Conservation (phyloP, 805 yeast species). For the Priceomyces medius region DNA sequence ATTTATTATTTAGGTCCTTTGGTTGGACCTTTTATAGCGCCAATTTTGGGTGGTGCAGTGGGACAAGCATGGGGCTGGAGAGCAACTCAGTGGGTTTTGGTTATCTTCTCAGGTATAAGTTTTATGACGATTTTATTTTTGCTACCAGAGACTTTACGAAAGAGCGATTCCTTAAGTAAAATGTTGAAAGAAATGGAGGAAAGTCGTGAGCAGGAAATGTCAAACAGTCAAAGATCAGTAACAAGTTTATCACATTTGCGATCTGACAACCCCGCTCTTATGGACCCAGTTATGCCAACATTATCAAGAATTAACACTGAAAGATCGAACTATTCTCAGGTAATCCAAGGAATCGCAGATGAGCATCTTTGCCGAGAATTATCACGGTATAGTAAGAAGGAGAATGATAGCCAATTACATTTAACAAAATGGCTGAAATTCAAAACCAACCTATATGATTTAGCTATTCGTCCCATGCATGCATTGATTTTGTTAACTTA, state of each 20-base stretch:
- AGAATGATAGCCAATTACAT: slow-evolving; percentile 10
- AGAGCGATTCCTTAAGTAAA: slow-evolving; percentile 45
- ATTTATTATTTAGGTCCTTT: slow-evolving; percentile 77
- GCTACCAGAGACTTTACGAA: slow-evolving; percentile 79
- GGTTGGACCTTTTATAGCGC: slow-evolving; percentile 76
- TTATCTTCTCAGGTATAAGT: slow-evolving; percentile 59
- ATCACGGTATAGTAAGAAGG: slow-evolving; percentile 2
- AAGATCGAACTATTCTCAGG: slow-evolving; percentile 29
- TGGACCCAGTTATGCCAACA: slow-evolving; percentile 40
- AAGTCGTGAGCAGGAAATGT: slow-evolving; percentile 5
- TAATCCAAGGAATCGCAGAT: slow-evolving; percentile 21
- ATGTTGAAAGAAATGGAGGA: slow-evolving; percentile 2
- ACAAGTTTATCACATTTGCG: slow-evolving; percentile 24
- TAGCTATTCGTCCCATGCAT: slow-evolving; percentile 57
- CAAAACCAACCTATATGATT: slow-evolving; percentile 42
- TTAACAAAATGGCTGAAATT: slow-evolving; percentile 15
- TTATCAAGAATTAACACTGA: slow-evolving; percentile 37
- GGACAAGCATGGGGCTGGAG: slow-evolving; percentile 79
- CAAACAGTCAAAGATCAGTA: slow-evolving; percentile 30
- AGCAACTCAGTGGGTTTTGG: slow-evolving; percentile 84
- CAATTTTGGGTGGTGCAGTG: slow-evolving; percentile 75
- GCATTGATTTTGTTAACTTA: slow-evolving; percentile 59
- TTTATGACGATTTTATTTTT: slow-evolving; percentile 49
- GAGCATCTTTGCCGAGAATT: slow-evolving; percentile 18
- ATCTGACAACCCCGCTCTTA: slow-evolving; percentile 28